These are phyloP conservation scores for Prunus fruticosa DNA, from an alignment of 306 rosid genomes.

Conservation along the genomic window DNA sequence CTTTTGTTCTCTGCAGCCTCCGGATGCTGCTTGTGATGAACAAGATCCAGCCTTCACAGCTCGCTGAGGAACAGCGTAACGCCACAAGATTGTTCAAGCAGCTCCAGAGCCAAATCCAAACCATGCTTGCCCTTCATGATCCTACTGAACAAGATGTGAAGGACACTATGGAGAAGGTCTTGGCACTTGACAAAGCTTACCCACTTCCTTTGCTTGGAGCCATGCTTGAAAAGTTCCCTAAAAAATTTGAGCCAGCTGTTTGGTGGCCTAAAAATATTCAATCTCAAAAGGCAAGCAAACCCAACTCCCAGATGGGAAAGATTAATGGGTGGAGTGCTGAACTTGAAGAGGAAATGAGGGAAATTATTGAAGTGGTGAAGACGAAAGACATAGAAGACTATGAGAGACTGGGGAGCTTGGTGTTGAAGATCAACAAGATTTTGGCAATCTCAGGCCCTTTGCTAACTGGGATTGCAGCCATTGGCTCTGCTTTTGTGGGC, in stretches of 20 bases:
- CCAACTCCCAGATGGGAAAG: not conserved
- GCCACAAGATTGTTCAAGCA: slow-evolving; percentile 61
- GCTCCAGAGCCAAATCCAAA: slow-evolving; percentile 41
- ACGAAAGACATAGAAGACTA: slow-evolving; percentile 63
- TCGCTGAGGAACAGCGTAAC: slow-evolving; percentile 77
- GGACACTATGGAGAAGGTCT: slow-evolving; percentile 42
- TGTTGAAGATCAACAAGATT: slow-evolving; percentile 51
- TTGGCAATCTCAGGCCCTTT: slow-evolving; percentile 68
- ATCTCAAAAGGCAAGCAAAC: not conserved
- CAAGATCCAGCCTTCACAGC: slow-evolving; percentile 83
- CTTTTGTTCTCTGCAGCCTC: slow-evolving; percentile 62
- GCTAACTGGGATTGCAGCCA: slow-evolving; percentile 61
- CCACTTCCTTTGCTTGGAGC: slow-evolving; percentile 77
- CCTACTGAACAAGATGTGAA: slow-evolving; percentile 45
- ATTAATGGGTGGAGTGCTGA: slow-evolving; percentile 61
- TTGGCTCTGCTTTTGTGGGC: slow-evolving; percentile 44
- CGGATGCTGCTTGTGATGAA: slow-evolving; percentile 55
- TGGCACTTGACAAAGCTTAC: slow-evolving; percentile 70
- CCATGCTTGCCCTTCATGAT: slow-evolving; percentile 24
- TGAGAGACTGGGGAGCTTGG: slow-evolving; percentile 58
- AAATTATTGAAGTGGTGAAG: slow-evolving; percentile 46
- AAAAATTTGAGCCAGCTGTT: slow-evolving; percentile 52
- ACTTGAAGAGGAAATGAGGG: slow-evolving; percentile 54
- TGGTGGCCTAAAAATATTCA: slow-evolving; percentile 66
- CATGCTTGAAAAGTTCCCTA: slow-evolving; percentile 74